These are phyloP conservation scores for Entomortierella parvispora DNA, from an alignment of 192 early-diverging fungal genomes.

Conservation along the genomic window DNA sequence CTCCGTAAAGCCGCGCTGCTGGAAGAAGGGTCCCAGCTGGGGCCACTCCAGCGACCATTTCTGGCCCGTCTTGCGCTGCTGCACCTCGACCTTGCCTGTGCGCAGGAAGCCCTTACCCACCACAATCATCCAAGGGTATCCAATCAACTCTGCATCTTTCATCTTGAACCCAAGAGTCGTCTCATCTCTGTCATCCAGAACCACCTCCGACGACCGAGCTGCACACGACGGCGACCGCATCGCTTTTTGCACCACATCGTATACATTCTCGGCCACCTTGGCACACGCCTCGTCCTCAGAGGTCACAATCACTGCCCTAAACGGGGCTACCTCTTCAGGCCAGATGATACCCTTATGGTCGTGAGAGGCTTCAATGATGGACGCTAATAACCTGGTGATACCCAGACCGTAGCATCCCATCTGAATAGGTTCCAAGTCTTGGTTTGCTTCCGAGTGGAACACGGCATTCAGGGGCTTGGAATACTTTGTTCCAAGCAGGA, in stretches of 20 bases:
- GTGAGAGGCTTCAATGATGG: conserved; percentile 74
- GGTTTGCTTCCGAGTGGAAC: conserved; percentile 39
- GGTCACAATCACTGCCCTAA: conserved; percentile 71
- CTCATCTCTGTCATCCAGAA: conserved; percentile 77
- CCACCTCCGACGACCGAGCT: conserved; percentile 53
- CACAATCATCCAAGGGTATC: conserved; percentile 82
- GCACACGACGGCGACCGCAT: not conserved
- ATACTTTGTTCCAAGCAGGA: conserved; percentile 91
- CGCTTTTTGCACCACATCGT: conserved; percentile 52
- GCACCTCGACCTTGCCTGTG: conserved; percentile 59
- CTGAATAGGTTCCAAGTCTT: conserved; percentile 61
- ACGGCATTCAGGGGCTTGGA: conserved; percentile 74
- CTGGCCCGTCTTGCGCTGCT: conserved; percentile 53
- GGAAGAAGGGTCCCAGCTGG: conserved; percentile 23
- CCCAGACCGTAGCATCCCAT: conserved; percentile 97
- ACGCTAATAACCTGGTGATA: conserved; percentile 83
- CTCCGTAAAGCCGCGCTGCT: conserved; percentile 3
- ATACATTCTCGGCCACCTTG: conserved; percentile 49
- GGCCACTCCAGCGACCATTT: conserved; percentile 46
- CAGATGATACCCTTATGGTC: conserved; percentile 79
- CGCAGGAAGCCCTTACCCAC: conserved; percentile 71
- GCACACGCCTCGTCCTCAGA: conserved; percentile 53
- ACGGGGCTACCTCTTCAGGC: conserved; percentile 86
- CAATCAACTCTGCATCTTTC: conserved; percentile 84
- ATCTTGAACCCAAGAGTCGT: conserved; percentile 81